Base-by-base conservation (phyloP, 495 filamentous ascomycete genomes). In the Aspergillus indologenus region DNA sequence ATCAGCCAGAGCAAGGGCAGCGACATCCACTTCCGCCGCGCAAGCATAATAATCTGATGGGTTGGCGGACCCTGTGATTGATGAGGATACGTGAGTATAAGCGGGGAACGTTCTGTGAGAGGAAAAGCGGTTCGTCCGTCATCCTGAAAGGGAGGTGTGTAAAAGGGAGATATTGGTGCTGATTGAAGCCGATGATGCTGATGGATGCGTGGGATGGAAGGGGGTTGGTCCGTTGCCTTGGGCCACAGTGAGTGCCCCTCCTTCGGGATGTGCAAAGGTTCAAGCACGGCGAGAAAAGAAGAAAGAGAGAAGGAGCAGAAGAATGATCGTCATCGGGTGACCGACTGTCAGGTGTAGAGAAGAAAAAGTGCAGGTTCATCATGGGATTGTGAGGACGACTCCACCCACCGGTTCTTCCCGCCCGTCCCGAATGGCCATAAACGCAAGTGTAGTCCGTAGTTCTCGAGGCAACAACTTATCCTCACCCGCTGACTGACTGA, bases 101-200 rank as follows among this genome's bases (percentile, higher is more conserved):
- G 53, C 18, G 57, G 52, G 24, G 19, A 50, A 44, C 29, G 11
- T 26, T 5, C 21, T 45, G n/a, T 17, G 43, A 22, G 57, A 44
- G 29, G 17, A 43, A 40, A 46, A 17, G 5, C 45, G 58, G 58
- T 60, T 60, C 53, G 58, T 60, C 58, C 45, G 58, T 56, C 56
- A 52, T 26, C 45, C 23, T 45, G 44, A 34, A n/a, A 56, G 54
- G 44, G 44, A 29, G 19, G 44, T 46, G 20, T 18, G 53, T 45
- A 29, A 40, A 15, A 40, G 34, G 12, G 12, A 24, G 47, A 50
- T 26, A 15, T 17, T 21, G 21, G 21, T 23, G 46, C 46, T 49
- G 46, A 49, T 29, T 50, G 47, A 50, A 29, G 47, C 23, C 22
- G 47, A 50, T 50, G 47, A 50, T 29, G 47, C 47, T 26, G 53